These are phyloP conservation scores for Marvania coccoides DNA, from an alignment of 139 green algal species.

Conservation along the genomic window DNA sequence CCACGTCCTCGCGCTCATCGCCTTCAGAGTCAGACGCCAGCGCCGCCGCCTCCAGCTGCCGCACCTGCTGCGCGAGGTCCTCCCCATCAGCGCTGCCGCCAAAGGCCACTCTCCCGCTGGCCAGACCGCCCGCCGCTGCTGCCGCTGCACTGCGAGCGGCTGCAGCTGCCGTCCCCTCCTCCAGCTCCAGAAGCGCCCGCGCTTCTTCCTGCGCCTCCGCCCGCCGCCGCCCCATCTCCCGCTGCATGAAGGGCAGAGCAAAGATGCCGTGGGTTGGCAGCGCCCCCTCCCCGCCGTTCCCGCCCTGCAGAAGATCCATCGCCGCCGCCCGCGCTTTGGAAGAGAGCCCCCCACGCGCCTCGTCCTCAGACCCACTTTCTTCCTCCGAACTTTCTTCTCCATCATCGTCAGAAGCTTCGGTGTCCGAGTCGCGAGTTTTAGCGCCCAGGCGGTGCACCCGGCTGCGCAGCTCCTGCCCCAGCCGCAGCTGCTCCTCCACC, in stretches of 20 bases:
- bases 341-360: conserved; percentile 1
- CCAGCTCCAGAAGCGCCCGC: conserved; percentile 13
- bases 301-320: conserved; percentile 52
- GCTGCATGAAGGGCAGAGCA: conserved; percentile 88
- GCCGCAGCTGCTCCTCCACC: conserved; percentile 78
- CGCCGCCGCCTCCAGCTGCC: not conserved
- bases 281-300: conserved; percentile 7
- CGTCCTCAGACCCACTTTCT: not conserved
- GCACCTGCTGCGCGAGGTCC: conserved; percentile 4
- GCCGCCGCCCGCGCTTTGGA: conserved; percentile 40
- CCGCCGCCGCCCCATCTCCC: conserved; percentile 53
- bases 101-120: conserved; percentile 15
- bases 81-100: conserved; percentile 1
- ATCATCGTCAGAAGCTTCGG: not conserved
- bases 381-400: conserved; percentile 29
- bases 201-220: conserved; percentile 26
- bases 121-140: not conserved
- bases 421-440: conserved; percentile 8
- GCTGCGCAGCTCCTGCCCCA: conserved; percentile 69
- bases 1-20: conserved; percentile 44
- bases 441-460: conserved; percentile 46
- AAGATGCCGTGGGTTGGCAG: conserved; percentile 69
- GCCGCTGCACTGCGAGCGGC: not conserved
- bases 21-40: conserved; percentile 10
- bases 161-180: conserved; percentile 1